Base-by-base conservation (phyloP, 2,329 filamentous ascomycete genomes). In the Xylaria hypoxylon region DNA sequence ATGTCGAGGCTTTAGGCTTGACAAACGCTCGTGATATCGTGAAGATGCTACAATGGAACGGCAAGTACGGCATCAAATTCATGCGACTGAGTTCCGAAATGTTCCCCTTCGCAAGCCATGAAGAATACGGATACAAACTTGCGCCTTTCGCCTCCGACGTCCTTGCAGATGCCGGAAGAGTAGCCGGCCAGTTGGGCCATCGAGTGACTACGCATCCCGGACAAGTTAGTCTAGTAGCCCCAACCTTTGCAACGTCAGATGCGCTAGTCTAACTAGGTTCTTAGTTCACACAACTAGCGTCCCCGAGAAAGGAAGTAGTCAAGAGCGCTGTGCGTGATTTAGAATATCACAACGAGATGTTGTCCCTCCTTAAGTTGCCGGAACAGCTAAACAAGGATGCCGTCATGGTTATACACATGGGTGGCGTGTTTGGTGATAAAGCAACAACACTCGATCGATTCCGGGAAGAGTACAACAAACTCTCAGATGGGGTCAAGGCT, bases 61-160 rank as follows among this genome's bases (percentile, higher is more conserved):
- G 96, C 70, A 92, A 89, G 71, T 97, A 95, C 70, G 90, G 91
- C 44, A 98, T 98, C 79, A 94, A 89, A 72, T 97, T 98, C 77
- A 88, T 98, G 87, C 88, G 95, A 1, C 83, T 98, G 22, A 97
- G 93, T 72, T 97, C 93, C 61, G 95, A 97, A 73, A 97, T 97
- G 92, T 98, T 98, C 70, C 95, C 95, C 0, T 97, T 97, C 77
- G 95, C 95, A 1, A 96, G 92, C 70, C 95, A 98, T 74, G 86
- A 87, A 26, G 91, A 93, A 68, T 91, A 97, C 71, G 95, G 94
- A 0, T 98, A 98, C 78, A 91, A 88, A 71, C 84, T 98, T 13
- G 90, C 89, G 0, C 90, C 92, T 0, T 97, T 97, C 77, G 95
- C 94, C 0, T 88, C 92, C 0, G 90, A 94, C 15, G 89, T 87